Evolutionary conservation across 306 rosid genomes (phyloP), one percentile per base, ranked within the genome.

Genomic region (Pyrus bretschneideri): DNA sequence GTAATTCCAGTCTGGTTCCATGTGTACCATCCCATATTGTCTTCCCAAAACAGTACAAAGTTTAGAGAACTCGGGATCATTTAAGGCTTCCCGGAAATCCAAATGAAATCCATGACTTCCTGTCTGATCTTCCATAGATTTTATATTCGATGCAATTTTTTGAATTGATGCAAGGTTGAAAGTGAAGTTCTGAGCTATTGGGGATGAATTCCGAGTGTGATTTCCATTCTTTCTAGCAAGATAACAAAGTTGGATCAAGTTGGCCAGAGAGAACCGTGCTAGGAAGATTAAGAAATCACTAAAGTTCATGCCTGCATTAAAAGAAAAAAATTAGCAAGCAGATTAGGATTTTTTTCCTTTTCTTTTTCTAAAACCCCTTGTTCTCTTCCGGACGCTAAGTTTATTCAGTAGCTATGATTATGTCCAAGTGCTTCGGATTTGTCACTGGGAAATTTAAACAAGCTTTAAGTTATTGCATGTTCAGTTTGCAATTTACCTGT

Each of bases 271-370:
- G 60, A 89, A 78, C 81, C 76, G 80, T 51, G 88, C 82, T 58
- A 95, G 46, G 84, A 95, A 87, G 42, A 82, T 72, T 68, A 90
- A 78, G 89, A 90, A 89, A 83, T 95, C 99, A 77, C 60, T 84
- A 70, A 92, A 92, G 79, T 95, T 89, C 97, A 92, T 92, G 84
- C 99, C 94, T 89, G 96, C 80, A 83, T 44, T 64, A 76, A 76
- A 79, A 79, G 71, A 21, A 66, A 74, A 74, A 6, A 79, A 68
- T 63, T 59, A 84, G 78, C 58, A 80, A 2, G 17, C 7, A 22
- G 46, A 4, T 17, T 33, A 35, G 23, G 15, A 33, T n/a, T 12
- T 38, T 33, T 54, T 30, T 5, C 2, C 2, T 4, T 30, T 4
- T 10, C 15, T 71, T 33, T 0, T 3, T 6, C 3, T 2, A 42